Base-by-base conservation (phyloP, 2,329 filamentous ascomycete genomes). In the Ilyonectria mors-panacis region DNA sequence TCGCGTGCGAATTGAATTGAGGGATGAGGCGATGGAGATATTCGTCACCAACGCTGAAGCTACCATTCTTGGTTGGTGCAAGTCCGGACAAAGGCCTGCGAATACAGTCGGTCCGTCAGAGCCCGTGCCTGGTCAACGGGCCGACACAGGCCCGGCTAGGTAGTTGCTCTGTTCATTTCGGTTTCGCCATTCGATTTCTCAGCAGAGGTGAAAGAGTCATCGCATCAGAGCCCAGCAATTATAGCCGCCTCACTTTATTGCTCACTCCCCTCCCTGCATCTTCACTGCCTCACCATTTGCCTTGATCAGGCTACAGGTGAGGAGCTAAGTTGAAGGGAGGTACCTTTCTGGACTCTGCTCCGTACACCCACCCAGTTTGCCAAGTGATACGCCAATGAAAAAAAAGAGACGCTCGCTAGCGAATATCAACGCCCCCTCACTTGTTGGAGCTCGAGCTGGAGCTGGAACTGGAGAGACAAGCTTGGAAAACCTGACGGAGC, bases 81-180 rank as follows among this genome's bases (percentile, higher is more conserved):
- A 21, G 13, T 39, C 9, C 33, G 6, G 28, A 65, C 21, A 55
- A 42, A 50, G 60, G 50, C 51, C 59, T 68, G 53, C 71, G 67
- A 75, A 72, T 71, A 60, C 61, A 70, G 70, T 75, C 73, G 73
- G 68, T 71, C 71, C 71, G 71, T 73, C 30, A 59, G 71, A 47
- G 66, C 72, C 64, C 73, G 70, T 73, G 73, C 67, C 62, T 59
- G 63, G 66, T 63, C 59, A 68, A 74, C 68, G 71, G 71, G 69
- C 71, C 73, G 65, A 71, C 63, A 62, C 59, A 67, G 67, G 69
- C 55, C 70, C 72, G 48, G 68, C 57, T 70, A 45, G 50, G 61
- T 65, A 53, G 67, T 69, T 60, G 30, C 35, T 51, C 45, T 47
- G 15, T 59, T 23, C 47, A 35, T 54, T 35, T 39, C 37, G 19